Base-by-base conservation (phyloP, 2,329 filamentous ascomycete species). In the Diaporthe humulicola region DNA sequence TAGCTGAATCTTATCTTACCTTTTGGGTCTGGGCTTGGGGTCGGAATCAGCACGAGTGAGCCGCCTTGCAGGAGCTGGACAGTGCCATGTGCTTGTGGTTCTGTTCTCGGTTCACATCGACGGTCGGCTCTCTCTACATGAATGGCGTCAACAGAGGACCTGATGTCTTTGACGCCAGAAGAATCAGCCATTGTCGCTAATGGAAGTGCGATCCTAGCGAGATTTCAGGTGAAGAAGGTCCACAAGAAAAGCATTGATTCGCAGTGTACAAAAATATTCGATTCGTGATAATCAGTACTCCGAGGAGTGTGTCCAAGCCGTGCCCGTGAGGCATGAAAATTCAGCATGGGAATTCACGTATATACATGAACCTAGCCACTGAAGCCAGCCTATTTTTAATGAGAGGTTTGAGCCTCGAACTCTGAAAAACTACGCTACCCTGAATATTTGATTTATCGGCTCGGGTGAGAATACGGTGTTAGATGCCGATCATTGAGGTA, bases 21-120 rank as follows among this genome's bases (percentile, higher is more conserved):
- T 61, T 61, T 61, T 42, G 57, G 57, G 14, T 61, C 57, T 10
- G 57, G 57, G n/a, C 57, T 61, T 5, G 57, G 57, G 7, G 57
- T 61, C 4, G 57, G 57, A 10, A 61, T 61, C n/a, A 61, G 36
- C 14, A 61, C 57, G n/a, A 61, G 36, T 9, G 57, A 61, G 4
- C 57, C 57, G 4, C 36, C 57, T 40, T 42, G 36, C 15, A 61
- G 36, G 17, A 61, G 57, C 38, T 61, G 57, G 14, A 61, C 57
- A 2, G 57, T 61, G 36, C 57, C 57, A 7, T 61, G 38, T 61
- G 57, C 57, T 28, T 42, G 57, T 25, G 57, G 36, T 17, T 61
- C 57, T 40, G 33, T 33, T 25, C 12, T 58, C 33, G 19, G 28
- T 25, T 10, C 19, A 25, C 1, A 14, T 3, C 4, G 56, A 22